Base-by-base conservation (phyloP, 2,329 filamentous ascomycete species). In the Clarireedia homoeocarpa region DNA sequence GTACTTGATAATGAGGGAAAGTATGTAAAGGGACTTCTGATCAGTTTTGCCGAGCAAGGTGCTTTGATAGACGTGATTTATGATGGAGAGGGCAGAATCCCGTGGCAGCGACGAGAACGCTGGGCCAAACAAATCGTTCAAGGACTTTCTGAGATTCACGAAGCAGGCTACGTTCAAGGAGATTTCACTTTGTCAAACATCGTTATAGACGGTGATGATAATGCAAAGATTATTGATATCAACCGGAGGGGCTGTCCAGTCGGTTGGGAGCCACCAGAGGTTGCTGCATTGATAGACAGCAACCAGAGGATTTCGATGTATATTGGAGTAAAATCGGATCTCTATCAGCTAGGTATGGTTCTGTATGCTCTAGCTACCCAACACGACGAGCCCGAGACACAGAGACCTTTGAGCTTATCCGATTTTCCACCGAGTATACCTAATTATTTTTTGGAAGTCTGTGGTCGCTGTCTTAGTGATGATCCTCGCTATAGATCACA, bases 171-270 rank as follows among this genome's bases (percentile, higher is more conserved):
- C 70, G 94, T 99, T 10, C 94, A 99, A 68, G 94, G 94, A 24
- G 94, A 99, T 69, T 96, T 99, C 62, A 99, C 94, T 0, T 77
- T 99, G 27, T 96, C 91, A 5, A 99, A 99, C 69, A 95, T 99
- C 62, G 94, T 99, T 59, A 87, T 99, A 66, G 90, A 97, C 70
- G 78, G 80, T 12, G 73, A 87, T 45, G 85, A 91, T 67, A 81
- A 96, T 67, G 94, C 92, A 7, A 92, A 95, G 66, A 97, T 99
- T 63, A 99, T 99, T 67, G 94, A 99, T 71, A 96, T 99, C 74
- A 99, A 99, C 73, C 82, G 94, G 55, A 81, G 94, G 65, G 94
- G 94, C n/a, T 99, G 94, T 66, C 94, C 94, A 0, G 89, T 97
- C 4, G 92, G 92, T 24, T 99, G 94, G 94, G 94, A 99, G 64